A percentile compares a stretch with the other conserved stretches of the same genome.
Conservation (phyloP, 202 grass and related monocot genomes). For the Musa balbisiana region DNA sequence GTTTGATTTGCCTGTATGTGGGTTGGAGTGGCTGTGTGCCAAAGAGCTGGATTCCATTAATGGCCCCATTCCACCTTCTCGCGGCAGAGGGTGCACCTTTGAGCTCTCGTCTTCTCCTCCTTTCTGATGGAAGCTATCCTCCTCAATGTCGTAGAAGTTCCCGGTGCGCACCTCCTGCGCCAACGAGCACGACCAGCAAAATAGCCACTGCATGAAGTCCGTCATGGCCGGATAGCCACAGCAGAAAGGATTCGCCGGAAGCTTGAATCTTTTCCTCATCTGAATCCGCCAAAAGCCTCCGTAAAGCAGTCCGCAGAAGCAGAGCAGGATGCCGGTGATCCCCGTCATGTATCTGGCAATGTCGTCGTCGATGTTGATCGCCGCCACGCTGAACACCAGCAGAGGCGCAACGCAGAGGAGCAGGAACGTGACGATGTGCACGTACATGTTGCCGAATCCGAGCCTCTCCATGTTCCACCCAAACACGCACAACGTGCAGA, state of each 20-base stretch:
- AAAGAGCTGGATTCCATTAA: no score
- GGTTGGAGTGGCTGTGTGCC: neutral
- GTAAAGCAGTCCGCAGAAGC: constrained; percentile 11
- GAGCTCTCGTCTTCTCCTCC: neutral
- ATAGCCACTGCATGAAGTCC: constrained; percentile 36
- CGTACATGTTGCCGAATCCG: constrained; percentile 20
- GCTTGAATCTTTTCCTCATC: constrained; percentile 13
- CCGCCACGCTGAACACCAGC: constrained; percentile 2
- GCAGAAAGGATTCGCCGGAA: neutral
- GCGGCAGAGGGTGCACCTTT: neutral
- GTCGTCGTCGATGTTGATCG: constrained; percentile 12
- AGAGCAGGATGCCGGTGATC: neutral
- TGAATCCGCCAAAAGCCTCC: constrained; percentile 20
- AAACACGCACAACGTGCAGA: constrained; percentile 22
- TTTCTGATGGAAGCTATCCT: constrained; percentile 17
- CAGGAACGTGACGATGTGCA: constrained; percentile 3
- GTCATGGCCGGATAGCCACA: neutral
- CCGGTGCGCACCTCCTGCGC: constrained; percentile 64
- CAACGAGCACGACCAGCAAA: constrained; percentile 62
- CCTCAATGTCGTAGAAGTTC: constrained; percentile 43
- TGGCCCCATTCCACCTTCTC: neutral
- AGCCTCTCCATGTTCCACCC: constrained; percentile 24
- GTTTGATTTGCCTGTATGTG: neutral
- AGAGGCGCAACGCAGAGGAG: constrained; percentile 14
- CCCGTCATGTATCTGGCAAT: neutral